These are phyloP conservation scores for Chlorencoelia australis DNA, from an alignment of 2,329 filamentous ascomycete genomes.

Conservation along the genomic window DNA sequence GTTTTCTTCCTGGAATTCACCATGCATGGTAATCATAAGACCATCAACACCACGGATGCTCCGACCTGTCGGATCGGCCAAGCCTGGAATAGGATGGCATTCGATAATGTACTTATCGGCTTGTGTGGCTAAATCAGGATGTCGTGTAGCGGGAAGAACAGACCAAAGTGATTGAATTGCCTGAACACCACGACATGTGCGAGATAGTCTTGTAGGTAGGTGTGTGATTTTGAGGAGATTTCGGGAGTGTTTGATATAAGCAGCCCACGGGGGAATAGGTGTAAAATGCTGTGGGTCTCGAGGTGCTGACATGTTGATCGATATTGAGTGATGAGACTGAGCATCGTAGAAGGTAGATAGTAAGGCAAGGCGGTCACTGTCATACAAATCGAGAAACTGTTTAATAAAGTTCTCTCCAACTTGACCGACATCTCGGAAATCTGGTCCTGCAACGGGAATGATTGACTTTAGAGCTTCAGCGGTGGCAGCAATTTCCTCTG, in stretches of 20 bases:
- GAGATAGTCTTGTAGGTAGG: constrained; percentile 49
- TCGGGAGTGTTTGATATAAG: constrained; percentile 68
- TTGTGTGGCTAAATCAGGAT: constrained; percentile 59
- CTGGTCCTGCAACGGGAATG: constrained; percentile 52
- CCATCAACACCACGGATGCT: constrained; percentile 61
- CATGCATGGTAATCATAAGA: constrained; percentile 68
- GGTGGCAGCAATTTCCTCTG: constrained; percentile 54
- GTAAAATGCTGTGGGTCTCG: constrained; percentile 34
- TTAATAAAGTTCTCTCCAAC: constrained; percentile 69
- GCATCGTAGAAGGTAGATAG: constrained; percentile 64
- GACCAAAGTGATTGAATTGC: constrained; percentile 61
- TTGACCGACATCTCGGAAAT: constrained; percentile 64
- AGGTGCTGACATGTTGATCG: constrained; percentile 55
- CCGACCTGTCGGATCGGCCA: constrained; percentile 59
- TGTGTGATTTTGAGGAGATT: constrained; percentile 65
- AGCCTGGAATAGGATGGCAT: constrained; percentile 61
- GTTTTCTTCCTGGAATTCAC: constrained; percentile 72
- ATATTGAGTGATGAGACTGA: constrained; percentile 64
- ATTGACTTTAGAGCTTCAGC: constrained; percentile 39
- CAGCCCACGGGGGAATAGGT: constrained; percentile 51
- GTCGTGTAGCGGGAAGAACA: constrained; percentile 59
- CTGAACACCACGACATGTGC: constrained; percentile 53
- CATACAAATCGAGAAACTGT: constrained; percentile 65
- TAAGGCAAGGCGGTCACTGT: constrained; percentile 57
- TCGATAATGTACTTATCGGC: constrained; percentile 72